Evolutionary conservation across 139 green algal genomes (phyloP), one percentile per base, ranked within the genome.

Genomic region (Nannochloris sp.): DNA sequence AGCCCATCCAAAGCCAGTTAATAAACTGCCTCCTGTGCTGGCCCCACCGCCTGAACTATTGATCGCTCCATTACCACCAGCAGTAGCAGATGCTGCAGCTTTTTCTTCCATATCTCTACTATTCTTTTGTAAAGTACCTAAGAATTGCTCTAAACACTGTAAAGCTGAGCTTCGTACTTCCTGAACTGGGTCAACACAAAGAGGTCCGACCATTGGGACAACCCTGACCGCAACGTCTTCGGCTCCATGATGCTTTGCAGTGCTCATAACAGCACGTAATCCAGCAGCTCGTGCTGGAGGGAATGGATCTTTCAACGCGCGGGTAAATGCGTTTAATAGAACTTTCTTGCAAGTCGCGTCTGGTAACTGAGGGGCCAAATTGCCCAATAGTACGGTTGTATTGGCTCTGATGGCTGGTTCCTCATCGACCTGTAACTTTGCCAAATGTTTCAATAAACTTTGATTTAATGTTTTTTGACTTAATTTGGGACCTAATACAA

Each of bases 381-480:
- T 97, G 69, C 93, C 91, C 54, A 99, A 83, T 60, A 96, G 81
- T 36, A 98, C 94, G 15, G 93, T 98, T 24, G 93, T 98, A 83
- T 99, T 99, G 73, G 93, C 93, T 12, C 93, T 85, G 68, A 99
- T 98, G 35, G 84, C 85, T 4, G 93, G 76, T 79, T 98, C 90
- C 64, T 95, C 84, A 65, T 99, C 93, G 15, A 97, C 86, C 84
- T 97, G 83, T 45, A 99, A 82, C 79, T 95, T 95, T 33, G 84
- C 88, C 14, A 99, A 82, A 68, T 96, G 85, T 76, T 99, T 98
- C 33, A 99, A 80, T 61, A 98, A 72, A 4, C 68, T 75, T 30
- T 89, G 70, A 42, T 71, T 89, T n/a, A 98, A 73, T 30, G 89
- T 96, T 48, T 80, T 79, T 70, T 96, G 83, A 27, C 65, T 81